Conservation (phyloP, 345 rosid species). For the Camelina neglecta region DNA sequence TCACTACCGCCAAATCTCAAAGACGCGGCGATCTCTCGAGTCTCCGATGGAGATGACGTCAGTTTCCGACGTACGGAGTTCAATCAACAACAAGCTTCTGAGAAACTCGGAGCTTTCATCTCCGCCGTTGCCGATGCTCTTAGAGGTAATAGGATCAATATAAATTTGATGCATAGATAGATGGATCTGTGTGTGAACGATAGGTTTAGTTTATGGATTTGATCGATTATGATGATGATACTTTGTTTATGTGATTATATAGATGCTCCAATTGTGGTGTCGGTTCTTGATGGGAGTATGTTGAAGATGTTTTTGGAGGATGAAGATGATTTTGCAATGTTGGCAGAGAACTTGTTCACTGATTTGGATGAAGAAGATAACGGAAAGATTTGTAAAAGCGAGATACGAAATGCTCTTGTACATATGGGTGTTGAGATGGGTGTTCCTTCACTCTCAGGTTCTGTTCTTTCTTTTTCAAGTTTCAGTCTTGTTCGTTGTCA, state of each 20-base stretch:
- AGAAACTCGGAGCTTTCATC: slow-evolving; percentile 54
- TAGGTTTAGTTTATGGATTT: background rate
- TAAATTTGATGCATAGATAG: background rate
- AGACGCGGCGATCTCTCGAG: slow-evolving; percentile 57
- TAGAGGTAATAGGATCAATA: slow-evolving; percentile 50
- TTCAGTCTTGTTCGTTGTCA: background rate
- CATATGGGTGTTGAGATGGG: slow-evolving; percentile 92
- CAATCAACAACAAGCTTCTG: slow-evolving; percentile 46
- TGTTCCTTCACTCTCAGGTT: slow-evolving; percentile 85
- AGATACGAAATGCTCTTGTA: slow-evolving; percentile 63
- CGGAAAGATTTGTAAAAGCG: slow-evolving; percentile 73
- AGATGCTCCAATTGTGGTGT: slow-evolving; percentile 73
- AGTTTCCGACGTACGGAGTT: slow-evolving; percentile 51
- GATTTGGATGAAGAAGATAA: slow-evolving; percentile 80
- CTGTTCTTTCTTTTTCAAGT: background rate
- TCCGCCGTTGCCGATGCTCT: slow-evolving; percentile 68
- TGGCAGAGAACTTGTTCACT: slow-evolving; percentile 88
- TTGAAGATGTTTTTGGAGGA: slow-evolving; percentile 69
- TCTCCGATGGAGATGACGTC: slow-evolving; percentile 44
- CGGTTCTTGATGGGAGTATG: slow-evolving; percentile 72
- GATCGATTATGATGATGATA: background rate
- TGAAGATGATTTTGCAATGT: slow-evolving; percentile 95
- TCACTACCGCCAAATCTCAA: slow-evolving; percentile 64
- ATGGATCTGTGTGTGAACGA: slow-evolving; percentile 2
- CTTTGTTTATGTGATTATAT: background rate